Conservation (phyloP, 345 rosid species). For the Pelargonium nanum region DNA sequence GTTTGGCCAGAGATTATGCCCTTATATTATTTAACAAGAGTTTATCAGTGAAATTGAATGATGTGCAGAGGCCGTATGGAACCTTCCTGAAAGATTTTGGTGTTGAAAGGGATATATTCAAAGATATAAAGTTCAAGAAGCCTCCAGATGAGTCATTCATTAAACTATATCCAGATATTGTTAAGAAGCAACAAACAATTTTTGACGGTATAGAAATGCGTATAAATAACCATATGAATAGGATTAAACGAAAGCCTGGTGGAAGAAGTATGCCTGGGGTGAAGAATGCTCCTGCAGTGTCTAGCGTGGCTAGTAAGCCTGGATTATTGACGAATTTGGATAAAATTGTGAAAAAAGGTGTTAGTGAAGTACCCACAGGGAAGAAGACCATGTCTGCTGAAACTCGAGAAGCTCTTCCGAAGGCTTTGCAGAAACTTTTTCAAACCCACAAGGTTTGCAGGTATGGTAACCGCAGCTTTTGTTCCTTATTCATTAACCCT, state of each 20-base stretch:
- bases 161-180: constrained; percentile 35
- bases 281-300: constrained; percentile 22
- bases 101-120: constrained; percentile 33
- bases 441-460: constrained; percentile 84
- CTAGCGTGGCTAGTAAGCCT: constrained; percentile 20
- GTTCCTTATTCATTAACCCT: neutral
- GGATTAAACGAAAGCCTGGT: constrained; percentile 2
- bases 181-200: constrained; percentile 25
- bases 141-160: constrained; percentile 30
- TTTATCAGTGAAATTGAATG: constrained; percentile 10
- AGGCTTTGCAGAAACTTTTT: constrained; percentile 63
- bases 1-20: constrained; percentile 42
- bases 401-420: constrained; percentile 49
- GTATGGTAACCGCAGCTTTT: constrained; percentile 21
- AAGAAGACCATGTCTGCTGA: constrained; percentile 44
- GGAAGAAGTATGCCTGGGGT: constrained; percentile 23
- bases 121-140: constrained; percentile 53
- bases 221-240: constrained; percentile 9
- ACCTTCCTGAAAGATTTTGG: constrained; percentile 31
- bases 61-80: constrained; percentile 20
- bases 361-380: constrained; percentile 19
- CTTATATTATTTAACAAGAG: constrained; percentile 44
- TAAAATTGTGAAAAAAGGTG: constrained; percentile 22
- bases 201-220: constrained; percentile 24
- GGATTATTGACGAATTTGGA: constrained; percentile 27